phyloP scores from a whole-genome alignment of 208 protist species.

The Leishmania lainsoni region DNA sequence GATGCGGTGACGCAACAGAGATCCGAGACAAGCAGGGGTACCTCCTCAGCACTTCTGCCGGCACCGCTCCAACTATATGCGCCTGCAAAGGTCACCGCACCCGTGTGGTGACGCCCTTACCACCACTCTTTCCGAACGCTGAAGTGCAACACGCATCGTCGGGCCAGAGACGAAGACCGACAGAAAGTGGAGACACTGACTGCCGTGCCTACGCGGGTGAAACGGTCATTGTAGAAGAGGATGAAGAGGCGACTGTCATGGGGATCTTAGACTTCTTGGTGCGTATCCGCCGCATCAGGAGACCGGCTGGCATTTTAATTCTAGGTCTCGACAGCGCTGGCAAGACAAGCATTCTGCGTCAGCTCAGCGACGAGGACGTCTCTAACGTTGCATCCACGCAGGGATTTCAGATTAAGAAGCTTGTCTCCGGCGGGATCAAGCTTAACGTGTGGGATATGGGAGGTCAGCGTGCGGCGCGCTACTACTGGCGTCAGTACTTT shows the following conservation, averaged over 20 bases:
- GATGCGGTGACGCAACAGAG: background rate
- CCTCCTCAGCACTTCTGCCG: background rate
- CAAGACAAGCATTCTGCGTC: constrained; percentile 96
- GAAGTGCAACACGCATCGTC: background rate
- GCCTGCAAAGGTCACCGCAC: background rate
- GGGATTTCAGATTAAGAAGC: constrained; percentile 98
- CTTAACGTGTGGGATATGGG: constrained; percentile 98
- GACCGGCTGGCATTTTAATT: constrained; percentile 91
- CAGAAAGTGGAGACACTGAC: background rate
- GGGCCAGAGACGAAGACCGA: background rate
- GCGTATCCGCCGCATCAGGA: constrained; percentile 74
- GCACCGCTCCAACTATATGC: background rate
- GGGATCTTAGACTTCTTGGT: constrained; percentile 93
- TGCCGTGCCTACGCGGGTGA: background rate
- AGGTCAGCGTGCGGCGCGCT: constrained; percentile 92
- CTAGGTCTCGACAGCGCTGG: constrained; percentile 97
- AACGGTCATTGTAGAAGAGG: background rate
- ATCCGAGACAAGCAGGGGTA: background rate
- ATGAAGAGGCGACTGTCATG: constrained; percentile 40
- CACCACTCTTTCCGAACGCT: background rate
- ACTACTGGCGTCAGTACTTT: constrained; percentile 98
- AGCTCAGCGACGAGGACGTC: constrained; percentile 94
- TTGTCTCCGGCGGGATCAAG: constrained; percentile 90
- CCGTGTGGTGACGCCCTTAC: background rate
- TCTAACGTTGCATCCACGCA: constrained; percentile 95